Base-by-base conservation (phyloP, 208 protist genomes). In the Crithidia expoeki region DNA sequence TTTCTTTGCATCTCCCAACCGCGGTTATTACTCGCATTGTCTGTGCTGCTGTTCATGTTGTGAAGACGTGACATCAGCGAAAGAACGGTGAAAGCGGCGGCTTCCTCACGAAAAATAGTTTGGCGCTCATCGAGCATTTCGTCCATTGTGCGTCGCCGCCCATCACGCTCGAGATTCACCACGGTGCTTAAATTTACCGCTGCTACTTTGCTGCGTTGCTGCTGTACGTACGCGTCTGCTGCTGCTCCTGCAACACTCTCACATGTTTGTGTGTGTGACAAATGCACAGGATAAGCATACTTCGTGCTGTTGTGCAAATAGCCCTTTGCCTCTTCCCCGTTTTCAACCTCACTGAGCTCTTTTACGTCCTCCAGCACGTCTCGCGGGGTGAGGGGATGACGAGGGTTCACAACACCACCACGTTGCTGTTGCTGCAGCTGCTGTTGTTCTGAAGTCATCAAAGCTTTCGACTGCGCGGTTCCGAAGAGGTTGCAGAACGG, bases 71-170 rank as follows among this genome's bases (percentile, higher is more conserved):
- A 27, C 60, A 55, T 52, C 21, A 68, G 53, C 51, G 51, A 47
- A n/a, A 68, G 1, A 21, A 75, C 30, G 12, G 47, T 21, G 53
- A 51, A 75, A 10, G 52, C 61, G 3, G 57, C 61, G 10, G 44
- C 52, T 25, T 68, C 61, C 44, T 75, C 52, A 14, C 57, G 61
- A n/a, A 75, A n/a, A 0, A 68, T 19, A 4, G 21, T 12, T 17
- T 46, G 33, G 17, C 51, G 62, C 40, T 68, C 69, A 21, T 56
- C 51, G 17, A 75, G 44, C 69, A 75, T 75, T 4, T 34, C 44
- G 17, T 17, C 0, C 51, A 68, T 68, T 14, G 63, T 23, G 3
- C 9, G 4, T 14, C 36, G 44, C 5, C 69, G 69, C n/a, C 44
- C 60, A 10, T 62, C 61, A 4, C 51, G 60, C 34, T 75, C 69